These are phyloP conservation scores for Vanderwaltozyma tropicalis DNA, from an alignment of 805 yeast genomes.

Conservation along the genomic window DNA sequence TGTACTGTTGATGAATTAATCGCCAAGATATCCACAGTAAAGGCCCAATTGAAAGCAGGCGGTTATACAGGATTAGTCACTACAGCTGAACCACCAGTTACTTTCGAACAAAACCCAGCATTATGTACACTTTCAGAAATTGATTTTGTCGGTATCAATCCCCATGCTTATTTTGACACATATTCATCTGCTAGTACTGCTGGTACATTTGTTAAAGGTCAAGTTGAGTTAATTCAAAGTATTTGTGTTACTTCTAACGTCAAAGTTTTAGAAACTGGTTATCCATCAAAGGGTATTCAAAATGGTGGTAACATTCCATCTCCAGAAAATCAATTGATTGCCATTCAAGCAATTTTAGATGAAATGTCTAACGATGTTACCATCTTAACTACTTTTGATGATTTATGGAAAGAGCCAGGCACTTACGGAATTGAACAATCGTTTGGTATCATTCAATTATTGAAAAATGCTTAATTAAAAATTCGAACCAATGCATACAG, in stretches of 20 bases:
- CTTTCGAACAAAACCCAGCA: constrained; percentile 50
- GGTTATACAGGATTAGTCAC: constrained; percentile 73
- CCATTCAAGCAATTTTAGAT: constrained; percentile 52
- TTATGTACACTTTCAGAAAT: constrained; percentile 62
- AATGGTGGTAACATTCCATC: constrained; percentile 71
- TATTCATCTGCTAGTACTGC: constrained; percentile 52
- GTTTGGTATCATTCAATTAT: constrained; percentile 51
- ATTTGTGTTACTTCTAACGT: constrained; percentile 35
- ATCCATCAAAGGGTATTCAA: constrained; percentile 62
- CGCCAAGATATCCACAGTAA: constrained; percentile 54
- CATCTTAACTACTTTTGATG: constrained; percentile 68
- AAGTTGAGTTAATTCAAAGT: constrained; percentile 42
- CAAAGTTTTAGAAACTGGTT: constrained; percentile 58
- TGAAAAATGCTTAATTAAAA: constrained; percentile 2
- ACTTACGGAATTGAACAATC: constrained; percentile 75
- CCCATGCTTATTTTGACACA: constrained; percentile 76
- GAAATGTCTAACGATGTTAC: constrained; percentile 51
- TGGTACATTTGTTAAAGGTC: constrained; percentile 60
- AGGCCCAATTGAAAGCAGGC: constrained; percentile 43
- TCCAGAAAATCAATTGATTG: constrained; percentile 56
- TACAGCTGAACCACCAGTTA: constrained; percentile 84
- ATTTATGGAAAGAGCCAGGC: constrained; percentile 82
- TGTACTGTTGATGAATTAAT: constrained; percentile 51
- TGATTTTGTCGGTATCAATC: constrained; percentile 77
- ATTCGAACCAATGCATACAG: too few relatives aligned